These are phyloP conservation scores for Graphilbum ipis-grandicollis DNA, from an alignment of 2,329 filamentous ascomycete genomes.

Conservation along the genomic window DNA sequence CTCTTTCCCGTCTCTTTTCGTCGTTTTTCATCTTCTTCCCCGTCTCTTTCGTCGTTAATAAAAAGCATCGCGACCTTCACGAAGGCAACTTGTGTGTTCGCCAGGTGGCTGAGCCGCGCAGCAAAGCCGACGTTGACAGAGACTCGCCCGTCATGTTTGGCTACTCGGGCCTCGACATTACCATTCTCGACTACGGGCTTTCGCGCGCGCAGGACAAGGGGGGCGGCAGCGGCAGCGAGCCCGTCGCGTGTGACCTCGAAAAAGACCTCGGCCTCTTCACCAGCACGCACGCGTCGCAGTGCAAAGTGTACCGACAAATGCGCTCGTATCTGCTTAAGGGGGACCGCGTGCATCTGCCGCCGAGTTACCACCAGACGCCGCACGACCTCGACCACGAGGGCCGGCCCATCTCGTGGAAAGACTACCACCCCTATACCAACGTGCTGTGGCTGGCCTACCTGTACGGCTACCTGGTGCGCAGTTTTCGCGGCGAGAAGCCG, in stretches of 20 bases:
- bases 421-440: slow-evolving; percentile 43
- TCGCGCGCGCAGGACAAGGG: slow-evolving; percentile 28
- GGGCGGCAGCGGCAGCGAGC: slow-evolving; percentile 16
- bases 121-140: slow-evolving; percentile 12
- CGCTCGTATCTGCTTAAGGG: slow-evolving; percentile 36
- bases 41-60: background rate
- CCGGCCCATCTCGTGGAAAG: slow-evolving; percentile 33
- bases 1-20: too few species aligned
- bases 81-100: slow-evolving; percentile 47
- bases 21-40: background rate
- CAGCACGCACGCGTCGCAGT: slow-evolving; percentile 41
- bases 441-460: slow-evolving; percentile 48
- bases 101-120: slow-evolving; percentile 18
- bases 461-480: slow-evolving; percentile 31
- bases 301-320: slow-evolving; percentile 45
- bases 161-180: slow-evolving; percentile 43
- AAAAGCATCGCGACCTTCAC: slow-evolving; percentile 45
- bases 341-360: slow-evolving; percentile 31
- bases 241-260: slow-evolving; percentile 40
- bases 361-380: slow-evolving; percentile 26
- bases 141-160: slow-evolving; percentile 27
- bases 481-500: slow-evolving; percentile 28
- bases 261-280: slow-evolving; percentile 41
- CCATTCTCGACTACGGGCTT: slow-evolving; percentile 47
- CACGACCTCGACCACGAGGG: slow-evolving; percentile 28